Base-by-base conservation (phyloP, 345 rosid species). In the Gossypium australe region DNA sequence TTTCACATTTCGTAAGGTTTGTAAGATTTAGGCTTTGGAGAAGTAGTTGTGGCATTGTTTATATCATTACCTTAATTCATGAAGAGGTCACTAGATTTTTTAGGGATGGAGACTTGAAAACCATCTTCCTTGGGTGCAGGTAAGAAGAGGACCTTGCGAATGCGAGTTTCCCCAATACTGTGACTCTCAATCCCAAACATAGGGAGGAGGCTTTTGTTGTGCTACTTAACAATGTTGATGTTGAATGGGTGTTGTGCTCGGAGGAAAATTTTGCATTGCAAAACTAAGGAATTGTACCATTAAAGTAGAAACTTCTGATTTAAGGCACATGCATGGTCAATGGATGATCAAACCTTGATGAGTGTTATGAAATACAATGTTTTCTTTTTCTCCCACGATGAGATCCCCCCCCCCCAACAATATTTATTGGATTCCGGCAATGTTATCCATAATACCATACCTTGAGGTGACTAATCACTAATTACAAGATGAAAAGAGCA, bases 1-100 rank as follows among this genome's bases (percentile, higher is more conserved):
- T 61, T 92, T 94, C 85, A 94, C 98, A 75, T 61, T 94, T 22
- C 94, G 97, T 17, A 90, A 92, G 97, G 98, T 92, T 68, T 20
- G 83, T 73, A 52, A 27, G 9, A 63, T 57, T 49, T 64, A 45
- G 43, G 6, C 14, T 60, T 67, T 61, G 25, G 9, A 3, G 34
- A 34, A 45, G n/a, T 20, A 51, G 18, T 13, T 66, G 10, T 41
- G 24, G 47, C 70, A 58, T n/a, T 38, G 17, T 44, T 60, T 45
- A 34, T 57, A 1, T 74, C 7, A 29, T 38, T 55, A 3, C 65
- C 62, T 17, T 34, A 34, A 55, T 14, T 57, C 51, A n/a, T 65
- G 52, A 65, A 11, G 24, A 4, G 17, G 27, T 66, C 55, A 66
- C 49, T 25, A 25, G 58, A 48, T 49, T 68, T 47, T 67, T 24